Base-by-base conservation (phyloP, 768 basidiomycete genomes). In the Tephrocybe sp. region DNA sequence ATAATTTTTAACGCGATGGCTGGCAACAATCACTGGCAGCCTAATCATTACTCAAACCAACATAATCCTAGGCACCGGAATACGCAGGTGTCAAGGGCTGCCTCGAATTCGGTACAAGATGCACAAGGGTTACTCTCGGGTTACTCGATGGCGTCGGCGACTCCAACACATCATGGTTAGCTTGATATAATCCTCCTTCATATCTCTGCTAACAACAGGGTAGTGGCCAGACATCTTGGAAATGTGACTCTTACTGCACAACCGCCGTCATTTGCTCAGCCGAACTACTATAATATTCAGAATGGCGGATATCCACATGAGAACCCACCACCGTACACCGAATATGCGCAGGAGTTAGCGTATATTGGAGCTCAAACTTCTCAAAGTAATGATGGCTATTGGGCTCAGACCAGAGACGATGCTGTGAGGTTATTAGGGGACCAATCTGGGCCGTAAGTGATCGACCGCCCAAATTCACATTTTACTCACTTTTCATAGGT, bases 81-180 rank as follows among this genome's bases (percentile, higher is more conserved):
- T 21, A 51, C 45, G 8, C 59, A 60, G 16, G 34, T 56, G 18
- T 53, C 61, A 9, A 43, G 52, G 40, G 59, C 61, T 32, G 64
- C 65, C 9, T 58, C 73, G 28, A 77, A 83, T 63, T 71, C 83
- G 4, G 83, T 83, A 3, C 83, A 87, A 42, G 82, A 83, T 64
- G 83, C 86, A 2, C 87, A 88, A 54, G 68, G 77, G 44, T 66
- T 91, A 21, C 73, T 88, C 38, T 78, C 81, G 4, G 72, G 78
- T 27, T 91, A 89, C 64, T 86, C 89, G 31, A 76, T 85, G 59
- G 85, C 85, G 31, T 89, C 88, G 51, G 83, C 85, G 22, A 87
- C 84, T 4, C 87, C 88, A n/a, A 79, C 87, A 7, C 74, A 81
- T 30, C 89, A 91, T 61, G 87, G 89, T 88, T 61, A 53, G 68